These are phyloP conservation scores for Vitis riparia DNA, from an alignment of 164 flowering plant species.

Conservation along the genomic window DNA sequence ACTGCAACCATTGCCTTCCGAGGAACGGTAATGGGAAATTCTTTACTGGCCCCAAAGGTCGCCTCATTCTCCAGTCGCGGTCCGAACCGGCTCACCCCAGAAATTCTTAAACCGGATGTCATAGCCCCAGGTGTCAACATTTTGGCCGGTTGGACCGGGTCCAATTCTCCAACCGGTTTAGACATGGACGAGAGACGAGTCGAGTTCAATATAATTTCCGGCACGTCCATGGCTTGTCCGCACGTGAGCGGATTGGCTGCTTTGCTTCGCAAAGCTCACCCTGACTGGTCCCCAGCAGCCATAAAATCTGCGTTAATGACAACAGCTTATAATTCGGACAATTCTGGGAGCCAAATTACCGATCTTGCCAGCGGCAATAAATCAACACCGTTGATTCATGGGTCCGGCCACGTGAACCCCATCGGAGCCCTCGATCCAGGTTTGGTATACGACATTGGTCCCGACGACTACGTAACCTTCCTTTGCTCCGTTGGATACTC, in stretches of 20 bases:
- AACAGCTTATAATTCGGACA: conserved; percentile 65
- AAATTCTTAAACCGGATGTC: conserved; percentile 92
- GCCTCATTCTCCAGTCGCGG: conserved; percentile 95
- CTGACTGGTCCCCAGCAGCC: conserved; percentile 77
- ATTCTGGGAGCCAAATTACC: conserved; percentile 43
- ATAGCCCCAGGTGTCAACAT: conserved; percentile 94
- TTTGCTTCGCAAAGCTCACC: conserved; percentile 66
- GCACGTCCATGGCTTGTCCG: conserved; percentile 97
- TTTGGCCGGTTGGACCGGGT: conserved; percentile 89
- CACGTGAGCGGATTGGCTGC: conserved; percentile 96
- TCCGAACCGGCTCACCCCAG: conserved; percentile 64
- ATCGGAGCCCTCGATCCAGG: conserved; percentile 84
- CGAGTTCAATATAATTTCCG: conserved; percentile 82
- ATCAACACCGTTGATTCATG: conserved; percentile 74
- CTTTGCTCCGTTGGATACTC: conserved; percentile 65
- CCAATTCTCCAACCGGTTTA: conserved; percentile 59
- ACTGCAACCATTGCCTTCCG: conserved; percentile 63
- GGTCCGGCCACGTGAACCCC: conserved; percentile 90
- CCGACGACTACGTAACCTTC: conserved; percentile 60
- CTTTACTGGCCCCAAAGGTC: conserved; percentile 73
- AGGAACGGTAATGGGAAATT: conserved; percentile 66
- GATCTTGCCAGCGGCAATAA: conserved; percentile 70
- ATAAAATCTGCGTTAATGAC: conserved; percentile 93
- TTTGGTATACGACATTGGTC: conserved; percentile 59
- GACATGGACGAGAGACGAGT: conserved; percentile 76